These are phyloP conservation scores for Mucor ambiguus DNA, from an alignment of 371 early-diverging fungal genomes.

Conservation along the genomic window DNA sequence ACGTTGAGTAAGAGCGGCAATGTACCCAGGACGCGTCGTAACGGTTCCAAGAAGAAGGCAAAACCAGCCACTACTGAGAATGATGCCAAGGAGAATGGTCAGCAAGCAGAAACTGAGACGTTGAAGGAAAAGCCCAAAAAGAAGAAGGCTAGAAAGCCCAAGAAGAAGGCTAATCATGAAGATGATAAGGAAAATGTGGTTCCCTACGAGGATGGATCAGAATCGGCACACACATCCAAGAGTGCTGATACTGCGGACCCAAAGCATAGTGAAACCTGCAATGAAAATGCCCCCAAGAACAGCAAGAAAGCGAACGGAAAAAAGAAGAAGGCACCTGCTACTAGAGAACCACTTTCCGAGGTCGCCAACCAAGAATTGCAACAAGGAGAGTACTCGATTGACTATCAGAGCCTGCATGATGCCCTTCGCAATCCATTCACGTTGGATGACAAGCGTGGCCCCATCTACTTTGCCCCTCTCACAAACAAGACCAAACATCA, in stretches of 20 bases:
- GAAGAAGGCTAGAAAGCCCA: background rate
- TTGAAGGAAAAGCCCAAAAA: constrained; percentile 6
- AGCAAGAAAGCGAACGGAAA: constrained; percentile 3
- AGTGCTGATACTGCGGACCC: background rate
- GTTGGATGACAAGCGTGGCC: background rate
- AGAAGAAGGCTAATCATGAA: constrained; percentile 1
- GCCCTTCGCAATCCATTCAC: constrained; percentile 14
- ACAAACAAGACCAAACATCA: background rate
- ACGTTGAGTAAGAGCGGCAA: background rate
- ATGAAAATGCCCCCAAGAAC: background rate
- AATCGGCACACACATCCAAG: background rate
- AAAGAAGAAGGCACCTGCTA: background rate
- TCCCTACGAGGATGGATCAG: background rate
- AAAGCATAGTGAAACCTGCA: background rate
- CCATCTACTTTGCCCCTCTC: constrained; percentile 15
- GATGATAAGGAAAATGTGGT: constrained; percentile 1
- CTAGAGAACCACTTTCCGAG: background rate
- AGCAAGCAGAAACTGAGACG: background rate
- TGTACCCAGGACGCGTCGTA: background rate
- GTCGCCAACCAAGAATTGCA: background rate
- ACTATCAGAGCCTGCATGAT: constrained; percentile 12
- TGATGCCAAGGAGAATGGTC: background rate
- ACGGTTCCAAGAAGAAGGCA: background rate
- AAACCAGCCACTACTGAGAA: background rate
- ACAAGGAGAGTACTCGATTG: constrained; percentile 8